Base-by-base conservation (phyloP, 805 yeast species). In the Kuraishia ogatae region DNA sequence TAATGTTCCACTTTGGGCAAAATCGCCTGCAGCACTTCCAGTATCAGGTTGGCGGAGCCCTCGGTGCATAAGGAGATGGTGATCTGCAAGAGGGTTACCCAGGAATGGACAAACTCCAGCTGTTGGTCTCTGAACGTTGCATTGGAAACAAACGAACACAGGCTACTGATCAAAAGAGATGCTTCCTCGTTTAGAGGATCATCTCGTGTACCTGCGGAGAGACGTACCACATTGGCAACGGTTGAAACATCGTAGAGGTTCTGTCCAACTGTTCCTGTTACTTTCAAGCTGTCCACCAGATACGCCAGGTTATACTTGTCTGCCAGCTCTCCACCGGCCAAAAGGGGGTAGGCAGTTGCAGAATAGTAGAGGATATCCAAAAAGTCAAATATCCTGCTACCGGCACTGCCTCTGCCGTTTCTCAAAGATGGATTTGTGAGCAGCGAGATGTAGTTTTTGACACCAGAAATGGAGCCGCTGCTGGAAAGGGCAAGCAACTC, bases 1-100 rank as follows among this genome's bases (percentile, higher is more conserved):
- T 85, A 91, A 56, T 83, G 89, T 60, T 84, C 83, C 51, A 91
- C 80, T 62, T 83, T 86, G 1, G 96, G 96, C 21, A 89, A 76
- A 23, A 89, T 75, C 2, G 80, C 74, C 61, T 89, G 96, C 58
- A 91, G 83, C 2, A 89, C 81, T 60, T 87, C 96, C 20, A 89
- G 69, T 54, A 90, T 82, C 62, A 93, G 86, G 46, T 81, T 78
- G 0, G 82, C 74, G 51, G 85, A 74, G n/a, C 70, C 67, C 8
- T 69, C 62, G 0, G 75, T 63, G 6, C 73, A 67, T 55, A 83
- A 68, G 3, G 82, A 75, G 3, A 89, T 82, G 50, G 89, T 69
- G 2, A 90, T 82, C 58, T 90, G 89, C 23, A 89, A 83, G 52
- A 92, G 68, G 60, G 84, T 85, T 22, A 85, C 84, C 98, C 98